Conservation (phyloP, 2,329 filamentous ascomycete genomes). For the Cladosporium sp. region DNA sequence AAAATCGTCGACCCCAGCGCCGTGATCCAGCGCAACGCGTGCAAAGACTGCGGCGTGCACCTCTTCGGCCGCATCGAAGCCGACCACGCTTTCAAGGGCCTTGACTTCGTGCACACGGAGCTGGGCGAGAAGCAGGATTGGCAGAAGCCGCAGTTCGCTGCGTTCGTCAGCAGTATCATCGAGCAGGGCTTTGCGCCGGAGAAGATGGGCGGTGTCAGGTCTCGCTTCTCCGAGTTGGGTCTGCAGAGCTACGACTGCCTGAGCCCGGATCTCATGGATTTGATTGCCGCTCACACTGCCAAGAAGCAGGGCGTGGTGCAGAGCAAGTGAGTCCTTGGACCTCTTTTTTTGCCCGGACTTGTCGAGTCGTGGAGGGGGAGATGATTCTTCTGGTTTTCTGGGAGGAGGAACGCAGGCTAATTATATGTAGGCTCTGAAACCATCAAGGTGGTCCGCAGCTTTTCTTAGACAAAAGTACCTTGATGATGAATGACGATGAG, state of each 20-base stretch:
- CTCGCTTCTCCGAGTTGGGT: conserved; percentile 50
- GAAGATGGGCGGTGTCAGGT: conserved; percentile 52
- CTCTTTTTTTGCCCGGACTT: conserved; percentile 6
- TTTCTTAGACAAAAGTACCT: neutral
- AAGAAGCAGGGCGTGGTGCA: conserved; percentile 23
- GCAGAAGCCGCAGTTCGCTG: conserved; percentile 68
- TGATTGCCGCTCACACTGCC: conserved; percentile 22
- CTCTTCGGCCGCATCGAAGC: conserved; percentile 61
- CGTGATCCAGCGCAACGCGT: conserved; percentile 57
- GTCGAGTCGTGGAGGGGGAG: neutral
- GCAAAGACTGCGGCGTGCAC: conserved; percentile 57
- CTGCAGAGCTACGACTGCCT: conserved; percentile 60
- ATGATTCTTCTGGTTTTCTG: too few species aligned
- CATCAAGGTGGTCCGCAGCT: conserved; percentile 8
- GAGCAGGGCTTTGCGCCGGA: conserved; percentile 60
- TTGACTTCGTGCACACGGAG: conserved; percentile 66
- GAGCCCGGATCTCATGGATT: conserved; percentile 59
- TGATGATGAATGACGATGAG: neutral
- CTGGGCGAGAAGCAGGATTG: conserved; percentile 49
- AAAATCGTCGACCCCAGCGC: conserved; percentile 52
- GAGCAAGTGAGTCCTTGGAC: conserved; percentile 40
- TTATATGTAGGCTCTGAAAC: conserved; percentile 5
- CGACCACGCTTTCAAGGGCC: conserved; percentile 61
- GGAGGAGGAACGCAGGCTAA: neutral
- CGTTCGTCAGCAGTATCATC: conserved; percentile 63